Conservation (phyloP, 345 rosid species). For the Gossypium anomalum region DNA sequence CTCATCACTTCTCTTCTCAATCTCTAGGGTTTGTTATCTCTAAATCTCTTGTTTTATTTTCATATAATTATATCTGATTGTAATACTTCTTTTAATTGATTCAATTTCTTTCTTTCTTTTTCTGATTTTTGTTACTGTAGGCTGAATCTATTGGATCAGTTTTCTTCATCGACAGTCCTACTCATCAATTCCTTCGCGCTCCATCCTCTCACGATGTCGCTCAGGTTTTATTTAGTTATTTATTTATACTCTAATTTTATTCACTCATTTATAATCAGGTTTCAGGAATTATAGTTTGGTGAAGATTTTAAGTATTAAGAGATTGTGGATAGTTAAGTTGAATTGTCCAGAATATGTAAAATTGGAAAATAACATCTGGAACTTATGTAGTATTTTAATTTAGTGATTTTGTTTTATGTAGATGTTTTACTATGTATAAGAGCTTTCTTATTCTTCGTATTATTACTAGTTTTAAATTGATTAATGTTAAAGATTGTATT, state of each 20-base stretch:
- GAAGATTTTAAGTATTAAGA: not conserved
- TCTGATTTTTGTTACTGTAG: slow-evolving; percentile 34
- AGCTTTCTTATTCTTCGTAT: not conserved
- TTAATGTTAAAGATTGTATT: no score
- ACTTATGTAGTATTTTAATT: not conserved
- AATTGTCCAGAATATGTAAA: not conserved
- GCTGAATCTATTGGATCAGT: slow-evolving; percentile 59
- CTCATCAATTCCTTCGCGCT: slow-evolving; percentile 54
- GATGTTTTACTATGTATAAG: not conserved
- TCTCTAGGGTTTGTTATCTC: slow-evolving; percentile 36
- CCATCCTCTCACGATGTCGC: slow-evolving; percentile 35
- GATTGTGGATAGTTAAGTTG: not conserved
- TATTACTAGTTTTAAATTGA: not conserved
- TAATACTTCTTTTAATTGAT: slow-evolving; percentile 2
- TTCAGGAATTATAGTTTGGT: not conserved
- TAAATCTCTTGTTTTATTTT: not conserved
- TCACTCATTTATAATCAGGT: not conserved
- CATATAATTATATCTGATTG: slow-evolving; percentile 28
- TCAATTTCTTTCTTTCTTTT: slow-evolving; percentile 10
- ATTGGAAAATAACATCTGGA: not conserved
- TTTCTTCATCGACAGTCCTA: slow-evolving; percentile 67
- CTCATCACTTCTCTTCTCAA: slow-evolving; percentile 39
- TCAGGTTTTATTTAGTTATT: slow-evolving; percentile 33
- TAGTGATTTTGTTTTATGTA: slow-evolving; percentile 6
- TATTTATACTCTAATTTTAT: not conserved